Percentiles rank a stretch among this genome's conserved stretches.
Conservation (phyloP, 176 grass and related monocot genomes). For the Alopecurus myosuroides region DNA sequence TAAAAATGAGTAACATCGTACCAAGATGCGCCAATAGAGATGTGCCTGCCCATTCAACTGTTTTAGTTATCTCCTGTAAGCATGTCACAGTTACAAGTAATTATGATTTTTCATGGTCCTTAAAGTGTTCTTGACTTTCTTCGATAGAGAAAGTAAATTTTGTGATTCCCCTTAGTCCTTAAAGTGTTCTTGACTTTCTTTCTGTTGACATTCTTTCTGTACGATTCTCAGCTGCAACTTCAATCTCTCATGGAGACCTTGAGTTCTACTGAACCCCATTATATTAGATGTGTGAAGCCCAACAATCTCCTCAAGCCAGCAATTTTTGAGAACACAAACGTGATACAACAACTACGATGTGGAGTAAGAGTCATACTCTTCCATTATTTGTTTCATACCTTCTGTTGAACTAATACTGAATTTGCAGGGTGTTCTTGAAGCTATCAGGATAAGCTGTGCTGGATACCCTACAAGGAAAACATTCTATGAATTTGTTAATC, state of each 20-base stretch:
- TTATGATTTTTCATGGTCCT: neutral
- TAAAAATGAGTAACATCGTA: neutral
- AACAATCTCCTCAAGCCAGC: slow-evolving; percentile 96
- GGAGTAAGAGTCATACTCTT: slow-evolving; percentile 69
- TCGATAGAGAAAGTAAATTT: slow-evolving; percentile 10
- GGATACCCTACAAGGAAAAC: slow-evolving; percentile 99
- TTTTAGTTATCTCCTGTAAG: neutral
- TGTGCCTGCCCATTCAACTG: neutral
- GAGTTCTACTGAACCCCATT: slow-evolving; percentile 92
- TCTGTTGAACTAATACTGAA: slow-evolving; percentile 29
- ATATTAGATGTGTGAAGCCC: slow-evolving; percentile 99
- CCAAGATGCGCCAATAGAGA: neutral
- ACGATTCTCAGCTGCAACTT: slow-evolving; percentile 89
- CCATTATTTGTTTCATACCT: neutral
- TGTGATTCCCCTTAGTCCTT: neutral
- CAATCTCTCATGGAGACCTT: slow-evolving; percentile 97
- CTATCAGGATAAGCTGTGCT: slow-evolving; percentile 99
- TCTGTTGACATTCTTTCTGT: slow-evolving; percentile 28
- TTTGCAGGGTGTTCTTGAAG: slow-evolving; percentile 97
- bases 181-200: neutral
- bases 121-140: slow-evolving; percentile 24
- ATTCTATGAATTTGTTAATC: slow-evolving; percentile 99
- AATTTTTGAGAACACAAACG: slow-evolving; percentile 96
- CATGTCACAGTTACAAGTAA: neutral
- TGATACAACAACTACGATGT: slow-evolving; percentile 94